Evolutionary conservation across 208 protist genomes (phyloP), one percentile per base, ranked within the genome.

Genomic region (Trypanosoma vivax): DNA sequence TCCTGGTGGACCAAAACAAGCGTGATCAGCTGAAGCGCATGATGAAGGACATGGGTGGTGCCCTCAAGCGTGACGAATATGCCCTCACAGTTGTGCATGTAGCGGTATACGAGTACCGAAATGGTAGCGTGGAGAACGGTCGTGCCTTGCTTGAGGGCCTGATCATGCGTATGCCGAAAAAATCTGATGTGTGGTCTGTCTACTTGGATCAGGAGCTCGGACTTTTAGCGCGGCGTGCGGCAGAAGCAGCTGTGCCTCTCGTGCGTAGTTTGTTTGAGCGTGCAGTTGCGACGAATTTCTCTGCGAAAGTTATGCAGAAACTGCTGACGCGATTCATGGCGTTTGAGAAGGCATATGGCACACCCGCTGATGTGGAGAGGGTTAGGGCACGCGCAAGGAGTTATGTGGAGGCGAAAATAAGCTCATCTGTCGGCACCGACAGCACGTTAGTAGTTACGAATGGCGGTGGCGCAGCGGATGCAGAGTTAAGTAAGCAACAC

Each of bases 281-380:
- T n/a, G 72, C 80, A 2, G 79, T 86, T 4, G 66, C 86, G 16
- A 87, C 83, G 65, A 86, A 64, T 50, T 91, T 93, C 51, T 75
- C 74, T 9, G 73, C 82, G 11, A 88, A 88, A 65, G 79, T 90
- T 42, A 95, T 89, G 78, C 89, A 95, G 70, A 77, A 89, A 50
- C 83, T 99, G 41, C 91, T 99, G 47, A 97, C 97, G 48, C 80
- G 89, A 14, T 99, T 96, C 65, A 75, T 99, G 16, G 45, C 83
- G 7, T 99, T 96, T 76, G 98, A 99, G 79, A 91, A 91, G 73
- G 72, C 73, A 21, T 56, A 97, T 65, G 97, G 96, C 37, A 68
- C 66, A 27, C 58, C 66, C 30, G 70, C 65, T 5, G 68, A 83
- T 27, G 77, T 96, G 16, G 88, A 97, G 53, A 73, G 90, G 53